Conservation (phyloP, 495 filamentous ascomycete genomes). For the Aspergillus steynii region DNA sequence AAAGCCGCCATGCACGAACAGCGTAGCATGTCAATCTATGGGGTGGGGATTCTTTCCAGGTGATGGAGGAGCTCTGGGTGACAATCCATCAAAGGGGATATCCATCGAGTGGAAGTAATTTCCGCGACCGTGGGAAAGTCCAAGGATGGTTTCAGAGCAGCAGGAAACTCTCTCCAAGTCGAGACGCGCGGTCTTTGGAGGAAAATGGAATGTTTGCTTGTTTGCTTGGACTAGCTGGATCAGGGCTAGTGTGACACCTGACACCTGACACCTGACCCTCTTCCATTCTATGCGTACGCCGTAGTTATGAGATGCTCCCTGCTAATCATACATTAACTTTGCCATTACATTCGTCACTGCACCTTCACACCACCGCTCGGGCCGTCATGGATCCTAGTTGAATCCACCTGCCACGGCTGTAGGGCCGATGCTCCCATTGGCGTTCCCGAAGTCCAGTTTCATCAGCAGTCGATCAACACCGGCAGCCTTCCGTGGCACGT, state of each 20-base stretch:
- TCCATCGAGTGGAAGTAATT: not conserved
- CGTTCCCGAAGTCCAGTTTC: slow-evolving; percentile 75
- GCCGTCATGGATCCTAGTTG: not conserved
- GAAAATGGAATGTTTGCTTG: not conserved
- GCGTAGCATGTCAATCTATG: not conserved
- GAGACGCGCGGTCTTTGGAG: not conserved
- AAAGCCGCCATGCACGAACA: not conserved
- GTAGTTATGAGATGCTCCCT: not conserved
- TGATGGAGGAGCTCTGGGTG: not conserved
- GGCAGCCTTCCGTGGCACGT: slow-evolving; percentile 63
- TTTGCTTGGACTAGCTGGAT: not conserved
- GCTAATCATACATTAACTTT: not conserved
- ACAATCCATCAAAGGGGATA: not conserved
- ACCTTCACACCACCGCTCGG: not conserved
- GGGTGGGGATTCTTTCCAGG: not conserved
- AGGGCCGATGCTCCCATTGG: slow-evolving; percentile 24
- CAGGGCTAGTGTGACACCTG: not conserved
- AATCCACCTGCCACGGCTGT: slow-evolving; percentile 6
- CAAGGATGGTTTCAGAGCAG: not conserved
- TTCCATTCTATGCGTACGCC: not conserved
- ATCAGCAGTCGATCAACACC: slow-evolving; percentile 80
- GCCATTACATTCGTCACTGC: not conserved
- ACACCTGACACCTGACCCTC: not conserved
- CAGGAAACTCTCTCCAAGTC: not conserved
- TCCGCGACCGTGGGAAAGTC: not conserved